Base-by-base conservation (phyloP, 352 stramenopile genomes). In the Phytophthora aleatoria region DNA sequence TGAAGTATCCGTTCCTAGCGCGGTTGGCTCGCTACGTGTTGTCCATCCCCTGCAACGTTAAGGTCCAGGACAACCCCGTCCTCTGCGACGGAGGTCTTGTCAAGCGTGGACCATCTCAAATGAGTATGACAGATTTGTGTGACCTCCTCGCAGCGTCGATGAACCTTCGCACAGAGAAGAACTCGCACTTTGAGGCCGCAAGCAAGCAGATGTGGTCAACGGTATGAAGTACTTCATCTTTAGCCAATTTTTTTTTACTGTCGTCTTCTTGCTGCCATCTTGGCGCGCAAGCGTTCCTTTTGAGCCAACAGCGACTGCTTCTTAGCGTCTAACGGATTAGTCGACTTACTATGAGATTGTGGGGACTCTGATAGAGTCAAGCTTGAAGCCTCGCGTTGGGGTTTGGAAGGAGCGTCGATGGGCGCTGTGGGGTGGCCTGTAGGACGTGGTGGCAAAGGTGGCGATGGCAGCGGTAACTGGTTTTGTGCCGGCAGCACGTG, bases 1-100 rank as follows among this genome's bases (percentile, higher is more conserved):
- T 90, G 64, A 91, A 93, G 76, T 93, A 91, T 63, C 84, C 84
- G n/a, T 90, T 87, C 54, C 64, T 91, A 24, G 79, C 84, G 10
- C 71, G 76, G 0, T 62, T 93, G 8, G 82, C 84, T 31, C 80
- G 82, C 1, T 91, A 86, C 53, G 79, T 91, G 50, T 44, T 93
- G 39, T 84, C 84, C 1, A 87, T 93, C 20, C 84, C 84, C 28
- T 78, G 76, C 36, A 77, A 73, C 24, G 69, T 81, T 1, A 76
- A 74, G 31, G 38, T 75, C 3, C 56, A 84, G 5, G 72, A 88
- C 56, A 90, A 90, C 51, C 79, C 81, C 5, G 61, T 87, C 6
- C 15, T 61, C 0, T 53, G 53, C 2, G 79, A 90, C 67, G 69
- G 74, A 6, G 79, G 79, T 0, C 69, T 92, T 27, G 53, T 85